Evolutionary conservation across 169 alveolate genomes (phyloP).

Genomic region (Plasmodium vivax): DNA sequence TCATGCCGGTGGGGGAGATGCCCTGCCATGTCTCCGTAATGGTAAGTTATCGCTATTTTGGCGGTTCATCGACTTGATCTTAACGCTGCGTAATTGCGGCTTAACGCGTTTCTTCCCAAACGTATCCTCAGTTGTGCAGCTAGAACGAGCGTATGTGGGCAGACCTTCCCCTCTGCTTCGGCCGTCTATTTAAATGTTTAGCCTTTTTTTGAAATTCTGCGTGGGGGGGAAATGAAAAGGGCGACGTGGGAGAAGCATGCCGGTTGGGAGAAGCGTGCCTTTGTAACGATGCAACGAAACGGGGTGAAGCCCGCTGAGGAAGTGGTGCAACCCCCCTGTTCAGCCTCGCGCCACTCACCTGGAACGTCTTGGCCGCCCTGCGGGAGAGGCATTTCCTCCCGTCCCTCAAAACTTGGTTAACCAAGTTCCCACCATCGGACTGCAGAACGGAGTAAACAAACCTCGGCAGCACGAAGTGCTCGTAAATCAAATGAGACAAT

Average conservation of each 20-base stretch:
- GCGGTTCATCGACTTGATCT: background rate
- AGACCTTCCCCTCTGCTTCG: background rate
- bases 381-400: conserved; percentile 23
- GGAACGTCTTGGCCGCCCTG: conserved; percentile 17
- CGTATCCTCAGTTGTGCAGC: background rate
- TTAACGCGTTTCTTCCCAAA: background rate
- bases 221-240: background rate
- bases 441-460: background rate
- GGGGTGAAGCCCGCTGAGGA: background rate
- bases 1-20: background rate
- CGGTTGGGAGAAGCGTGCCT: too few relatives aligned
- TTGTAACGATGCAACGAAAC: background rate
- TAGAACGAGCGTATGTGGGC: background rate
- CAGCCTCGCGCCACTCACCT: background rate
- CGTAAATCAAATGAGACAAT: conserved; percentile 17
- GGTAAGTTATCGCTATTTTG: background rate
- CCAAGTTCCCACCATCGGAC: background rate
- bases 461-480: conserved; percentile 22
- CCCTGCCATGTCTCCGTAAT: background rate
- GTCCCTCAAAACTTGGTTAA: conserved; percentile 12
- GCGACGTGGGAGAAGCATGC: background rate
- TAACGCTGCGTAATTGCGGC: background rate
- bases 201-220: conserved; percentile 33
- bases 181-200: conserved; percentile 18
- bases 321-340: background rate